Conservation (phyloP, 805 yeast species). For the Spathaspora arborariae region DNA sequence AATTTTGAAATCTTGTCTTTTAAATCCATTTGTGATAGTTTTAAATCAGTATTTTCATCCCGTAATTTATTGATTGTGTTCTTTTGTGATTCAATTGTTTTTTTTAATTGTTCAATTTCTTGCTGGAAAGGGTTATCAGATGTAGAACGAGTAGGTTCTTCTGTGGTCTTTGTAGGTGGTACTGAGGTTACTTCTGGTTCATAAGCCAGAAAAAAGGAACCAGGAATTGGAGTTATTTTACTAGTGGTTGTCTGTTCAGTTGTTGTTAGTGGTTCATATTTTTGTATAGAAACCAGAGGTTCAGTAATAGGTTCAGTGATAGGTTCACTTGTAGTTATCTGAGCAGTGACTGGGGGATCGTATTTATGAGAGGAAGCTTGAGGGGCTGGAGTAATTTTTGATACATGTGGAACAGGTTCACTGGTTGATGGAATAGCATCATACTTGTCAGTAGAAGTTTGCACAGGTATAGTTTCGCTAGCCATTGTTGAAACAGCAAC, state of each 20-base stretch:
- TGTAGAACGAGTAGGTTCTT: not conserved
- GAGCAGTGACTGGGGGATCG: no score
- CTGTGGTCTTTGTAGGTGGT: not conserved
- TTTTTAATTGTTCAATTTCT: conserved; percentile 16
- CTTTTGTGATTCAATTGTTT: conserved; percentile 27
- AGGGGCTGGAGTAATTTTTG: no score
- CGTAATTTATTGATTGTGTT: conserved; percentile 33
- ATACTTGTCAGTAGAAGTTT: no score
- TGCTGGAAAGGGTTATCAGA: not conserved
- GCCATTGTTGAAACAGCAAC: no score
- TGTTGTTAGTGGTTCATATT: not conserved
- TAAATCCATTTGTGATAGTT: conserved; percentile 35
- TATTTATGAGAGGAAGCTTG: no score
- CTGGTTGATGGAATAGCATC: no score
- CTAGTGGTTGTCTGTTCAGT: not conserved
- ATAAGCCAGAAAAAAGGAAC: not conserved
- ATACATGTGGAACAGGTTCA: not conserved
- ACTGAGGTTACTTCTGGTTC: not conserved
- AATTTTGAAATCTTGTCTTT: conserved; percentile 30
- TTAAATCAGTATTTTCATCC: conserved; percentile 41
- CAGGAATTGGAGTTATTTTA: not conserved
- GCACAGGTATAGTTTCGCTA: no score
- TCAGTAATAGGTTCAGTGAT: no score
- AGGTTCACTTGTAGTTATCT: no score
- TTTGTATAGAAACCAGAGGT: not conserved